Evolutionary conservation across 2,329 filamentous ascomycete species (phyloP), one percentile per base, ranked within the genome.

Genomic region (Diaporthe velutina): DNA sequence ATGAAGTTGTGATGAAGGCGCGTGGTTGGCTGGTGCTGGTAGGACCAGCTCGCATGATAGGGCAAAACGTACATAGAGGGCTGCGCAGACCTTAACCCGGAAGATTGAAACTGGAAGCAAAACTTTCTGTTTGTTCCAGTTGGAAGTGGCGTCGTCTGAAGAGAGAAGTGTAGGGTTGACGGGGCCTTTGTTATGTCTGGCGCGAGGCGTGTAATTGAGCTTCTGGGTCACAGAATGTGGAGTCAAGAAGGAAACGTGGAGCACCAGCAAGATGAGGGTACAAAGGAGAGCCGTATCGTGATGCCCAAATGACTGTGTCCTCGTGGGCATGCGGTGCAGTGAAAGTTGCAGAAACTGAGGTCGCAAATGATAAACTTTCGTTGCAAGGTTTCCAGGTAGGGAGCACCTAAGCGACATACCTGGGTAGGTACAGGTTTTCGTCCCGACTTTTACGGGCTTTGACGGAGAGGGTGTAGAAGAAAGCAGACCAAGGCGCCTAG

Each of bases 271-370:
- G 15, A 42, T 25, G 15, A 19, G 15, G 10, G 2, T 42, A 19
- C 1, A 4, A 57, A 22, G 30, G 33, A 9, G 12, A 4, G 3
- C 2, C 12, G 30, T 57, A 35, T 40, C 7, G 22, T 28, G 35
- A 0, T 61, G 35, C n/a, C n/a, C 28, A 17, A 1, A n/a, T 58
- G 22, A 38, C 2, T 1, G 55, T 9, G 1, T 10, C 0, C 1
- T 25, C 0, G 4, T 22, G 17, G 13, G 33, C 9, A n/a, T 38
- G 2, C 4, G 13, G 0, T 5, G 13, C 1, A 15, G 2, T 19
- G 17, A 10, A 33, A 64, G 58, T 2, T 13, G 25, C 28, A 22
- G 55, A 33, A 13, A 17, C 9, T 4, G 17, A n/a, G 4, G 38
- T 12, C 17, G 58, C 17, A 9, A 64, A 64, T 15, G 22, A 17